Conservation (phyloP, 768 basidiomycete genomes). For the Arthromyces matolae region DNA sequence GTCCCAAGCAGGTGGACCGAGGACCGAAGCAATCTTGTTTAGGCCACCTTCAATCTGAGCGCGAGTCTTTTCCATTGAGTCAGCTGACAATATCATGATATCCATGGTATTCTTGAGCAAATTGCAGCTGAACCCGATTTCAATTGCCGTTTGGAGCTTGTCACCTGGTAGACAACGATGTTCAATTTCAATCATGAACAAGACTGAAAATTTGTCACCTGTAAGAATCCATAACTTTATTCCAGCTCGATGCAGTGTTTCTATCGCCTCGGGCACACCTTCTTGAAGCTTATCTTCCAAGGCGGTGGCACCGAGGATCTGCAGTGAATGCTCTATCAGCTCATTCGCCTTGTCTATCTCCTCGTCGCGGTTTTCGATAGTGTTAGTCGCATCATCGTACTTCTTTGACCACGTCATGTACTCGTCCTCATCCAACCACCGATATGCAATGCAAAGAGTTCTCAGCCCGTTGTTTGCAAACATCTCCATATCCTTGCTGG, state of each 20-base stretch:
- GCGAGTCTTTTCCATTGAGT: conserved; percentile 67
- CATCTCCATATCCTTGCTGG: conserved; percentile 82
- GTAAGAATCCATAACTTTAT: conserved; percentile 99
- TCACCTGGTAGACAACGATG: conserved; percentile 54
- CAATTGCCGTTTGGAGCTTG: conserved; percentile 97
- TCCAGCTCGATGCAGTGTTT: conserved; percentile 84
- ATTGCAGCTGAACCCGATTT: conserved; percentile 96
- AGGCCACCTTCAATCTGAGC: conserved; percentile 87
- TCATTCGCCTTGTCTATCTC: conserved; percentile 88
- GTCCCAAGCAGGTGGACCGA: conserved; percentile 70
- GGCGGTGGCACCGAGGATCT: conserved; percentile 92
- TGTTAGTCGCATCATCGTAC: conserved; percentile 79
- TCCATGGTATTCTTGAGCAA: conserved; percentile 93
- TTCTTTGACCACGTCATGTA: conserved; percentile 74
- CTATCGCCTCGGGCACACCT: conserved; percentile 95
- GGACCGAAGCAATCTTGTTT: conserved; percentile 88
- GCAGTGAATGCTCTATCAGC: conserved; percentile 73
- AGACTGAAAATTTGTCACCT: no score
- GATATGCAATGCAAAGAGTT: conserved; percentile 86
- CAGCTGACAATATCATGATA: conserved; percentile 93
- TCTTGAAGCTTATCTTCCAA: conserved; percentile 97
- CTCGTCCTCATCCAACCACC: conserved; percentile 77
- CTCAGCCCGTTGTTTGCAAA: conserved; percentile 92
- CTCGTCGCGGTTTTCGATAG: conserved; percentile 80
- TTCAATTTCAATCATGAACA: no score